phyloP scores from a whole-genome alignment of 2,329 filamentous ascomycete genomes.

The Penicillium sp. region DNA sequence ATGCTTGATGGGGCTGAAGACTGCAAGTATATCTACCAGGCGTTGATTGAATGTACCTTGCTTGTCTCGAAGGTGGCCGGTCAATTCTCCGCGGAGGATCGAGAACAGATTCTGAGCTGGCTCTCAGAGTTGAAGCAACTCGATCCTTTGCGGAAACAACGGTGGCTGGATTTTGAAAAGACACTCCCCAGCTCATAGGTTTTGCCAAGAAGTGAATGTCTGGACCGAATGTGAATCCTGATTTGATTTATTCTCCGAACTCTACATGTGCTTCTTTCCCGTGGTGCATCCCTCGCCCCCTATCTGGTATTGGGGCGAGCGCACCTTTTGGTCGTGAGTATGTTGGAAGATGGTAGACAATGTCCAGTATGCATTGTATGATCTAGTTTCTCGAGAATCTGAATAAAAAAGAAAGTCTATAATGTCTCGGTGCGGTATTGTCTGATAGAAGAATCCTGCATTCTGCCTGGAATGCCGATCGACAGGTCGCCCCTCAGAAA shows the following conservation, averaged over 20 bases:
- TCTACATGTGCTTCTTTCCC: neutral
- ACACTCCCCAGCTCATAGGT: conserved; percentile 21
- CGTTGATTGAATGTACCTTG: conserved; percentile 73
- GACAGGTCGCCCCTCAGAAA: too few species aligned
- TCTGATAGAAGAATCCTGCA: too few species aligned
- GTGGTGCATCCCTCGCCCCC: neutral
- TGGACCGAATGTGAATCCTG: neutral
- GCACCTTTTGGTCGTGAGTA: neutral
- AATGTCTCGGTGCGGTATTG: too few species aligned
- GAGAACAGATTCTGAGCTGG: conserved; percentile 57
- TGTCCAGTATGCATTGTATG: neutral
- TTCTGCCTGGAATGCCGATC: too few species aligned
- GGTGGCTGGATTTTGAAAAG: conserved; percentile 72
- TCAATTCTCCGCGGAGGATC: conserved; percentile 47
- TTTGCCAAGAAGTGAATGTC: neutral
- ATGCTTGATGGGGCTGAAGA: conserved; percentile 67
- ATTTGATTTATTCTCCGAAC: neutral
- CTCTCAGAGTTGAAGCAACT: conserved; percentile 66
- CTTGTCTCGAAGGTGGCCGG: conserved; percentile 56
- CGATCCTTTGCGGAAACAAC: conserved; percentile 72
- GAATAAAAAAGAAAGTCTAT: too few species aligned
- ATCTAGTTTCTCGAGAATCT: too few species aligned
- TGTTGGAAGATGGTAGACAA: neutral
- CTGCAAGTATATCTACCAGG: conserved; percentile 89
- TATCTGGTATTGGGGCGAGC: neutral